phyloP scores from a whole-genome alignment of 192 early-diverging fungal genomes.

The Rhizoclosmatium globosum region DNA sequence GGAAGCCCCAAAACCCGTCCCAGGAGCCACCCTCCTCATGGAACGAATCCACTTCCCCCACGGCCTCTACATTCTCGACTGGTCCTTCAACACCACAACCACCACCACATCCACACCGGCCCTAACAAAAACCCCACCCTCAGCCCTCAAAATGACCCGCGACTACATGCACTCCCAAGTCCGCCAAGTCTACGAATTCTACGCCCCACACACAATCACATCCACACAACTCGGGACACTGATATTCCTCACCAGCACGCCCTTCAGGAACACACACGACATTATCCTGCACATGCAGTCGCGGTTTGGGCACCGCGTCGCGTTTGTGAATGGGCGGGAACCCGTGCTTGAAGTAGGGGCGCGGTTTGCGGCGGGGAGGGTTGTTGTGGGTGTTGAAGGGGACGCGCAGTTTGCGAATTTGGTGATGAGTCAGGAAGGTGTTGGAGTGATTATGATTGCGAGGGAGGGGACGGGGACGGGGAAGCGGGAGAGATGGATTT shows the following conservation, averaged over 20 bases:
- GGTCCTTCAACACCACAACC: background rate
- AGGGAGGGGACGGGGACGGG: background rate
- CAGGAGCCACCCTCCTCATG: background rate
- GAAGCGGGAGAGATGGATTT: no score
- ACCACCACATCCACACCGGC: background rate
- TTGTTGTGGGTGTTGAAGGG: slow-evolving; percentile 29
- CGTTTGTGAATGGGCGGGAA: slow-evolving; percentile 6
- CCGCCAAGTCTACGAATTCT: background rate
- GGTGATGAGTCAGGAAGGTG: slow-evolving; percentile 11
- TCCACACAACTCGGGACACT: background rate
- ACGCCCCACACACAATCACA: background rate
- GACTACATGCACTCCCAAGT: background rate
- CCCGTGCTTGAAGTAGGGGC: slow-evolving; percentile 5
- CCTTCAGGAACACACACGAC: slow-evolving; percentile 4
- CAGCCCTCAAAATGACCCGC: background rate
- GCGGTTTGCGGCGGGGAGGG: slow-evolving; percentile 12
- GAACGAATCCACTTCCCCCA: background rate
- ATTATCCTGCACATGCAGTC: background rate
- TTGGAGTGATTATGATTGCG: background rate
- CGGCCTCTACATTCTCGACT: background rate
- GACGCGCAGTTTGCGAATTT: slow-evolving; percentile 16
- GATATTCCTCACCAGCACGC: background rate
- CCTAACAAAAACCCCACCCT: background rate
- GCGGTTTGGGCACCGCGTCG: slow-evolving; percentile 24
- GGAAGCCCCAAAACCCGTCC: background rate